A percentile compares a stretch with the other conserved stretches of the same genome.
phyloP scores from a whole-genome alignment of 805 yeast genomes.

The Saccharomycopsis schoenii region DNA sequence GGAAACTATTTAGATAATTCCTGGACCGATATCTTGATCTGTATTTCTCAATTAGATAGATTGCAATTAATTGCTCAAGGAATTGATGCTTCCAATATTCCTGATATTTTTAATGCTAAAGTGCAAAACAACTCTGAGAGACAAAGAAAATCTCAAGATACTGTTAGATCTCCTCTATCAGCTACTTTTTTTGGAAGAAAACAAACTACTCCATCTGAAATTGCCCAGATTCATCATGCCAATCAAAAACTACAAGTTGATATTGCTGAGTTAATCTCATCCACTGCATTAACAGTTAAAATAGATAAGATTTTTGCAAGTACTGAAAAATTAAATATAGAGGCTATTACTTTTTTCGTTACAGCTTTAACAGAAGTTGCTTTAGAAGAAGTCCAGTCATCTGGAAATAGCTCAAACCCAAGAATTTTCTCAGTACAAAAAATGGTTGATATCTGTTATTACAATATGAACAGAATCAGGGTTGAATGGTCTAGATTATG shows the following conservation, averaged over 20 bases:
- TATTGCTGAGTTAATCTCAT: conserved; percentile 46
- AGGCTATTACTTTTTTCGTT: conserved; percentile 80
- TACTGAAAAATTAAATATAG: conserved; percentile 69
- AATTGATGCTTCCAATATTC: conserved; percentile 70
- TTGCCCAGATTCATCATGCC: conserved; percentile 60
- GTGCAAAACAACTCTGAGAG: conserved; percentile 56
- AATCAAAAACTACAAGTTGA: conserved; percentile 56
- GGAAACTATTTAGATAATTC: conserved; percentile 66
- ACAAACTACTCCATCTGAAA: conserved; percentile 45
- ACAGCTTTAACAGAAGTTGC: conserved; percentile 81
- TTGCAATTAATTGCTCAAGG: conserved; percentile 83
- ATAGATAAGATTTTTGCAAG: conserved; percentile 84
- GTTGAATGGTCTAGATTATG: conserved; percentile 95
- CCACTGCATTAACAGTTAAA: conserved; percentile 65
- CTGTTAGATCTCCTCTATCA: conserved; percentile 43
- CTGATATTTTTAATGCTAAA: conserved; percentile 50
- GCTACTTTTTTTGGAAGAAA: conserved; percentile 24
- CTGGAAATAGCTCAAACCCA: conserved; percentile 74
- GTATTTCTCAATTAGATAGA: conserved; percentile 87
- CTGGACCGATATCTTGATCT: conserved; percentile 76
- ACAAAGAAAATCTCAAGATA: conserved; percentile 41
- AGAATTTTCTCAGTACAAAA: conserved; percentile 89
- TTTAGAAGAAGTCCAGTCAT: conserved; percentile 81
- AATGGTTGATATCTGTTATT: conserved; percentile 94
- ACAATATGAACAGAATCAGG: conserved; percentile 92